A percentile compares a stretch with the other conserved stretches of the same genome.
Evolutionary conservation across 768 basidiomycete genomes (phyloP).

Genomic region (Glaciozyma antarctica): DNA sequence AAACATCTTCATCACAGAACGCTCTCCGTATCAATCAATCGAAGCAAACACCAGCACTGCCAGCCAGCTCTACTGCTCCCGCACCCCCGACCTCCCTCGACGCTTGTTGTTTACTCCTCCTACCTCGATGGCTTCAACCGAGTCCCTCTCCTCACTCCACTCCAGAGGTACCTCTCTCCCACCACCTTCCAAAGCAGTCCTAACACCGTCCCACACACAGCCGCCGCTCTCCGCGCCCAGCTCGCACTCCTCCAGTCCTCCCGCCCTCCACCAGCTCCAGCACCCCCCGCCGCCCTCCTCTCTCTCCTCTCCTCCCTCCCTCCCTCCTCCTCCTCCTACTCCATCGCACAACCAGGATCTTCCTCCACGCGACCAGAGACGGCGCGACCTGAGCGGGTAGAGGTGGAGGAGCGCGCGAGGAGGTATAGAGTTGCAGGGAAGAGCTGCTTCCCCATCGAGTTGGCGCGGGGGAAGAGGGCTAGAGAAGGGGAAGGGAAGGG

Average conservation of each 20-base stretch:
- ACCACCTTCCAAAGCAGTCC: too few species aligned
- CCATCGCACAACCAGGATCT: background rate
- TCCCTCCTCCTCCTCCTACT: background rate
- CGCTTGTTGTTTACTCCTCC: too few species aligned
- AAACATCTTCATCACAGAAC: too few species aligned
- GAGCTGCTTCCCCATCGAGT: too few species aligned
- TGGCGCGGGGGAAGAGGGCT: background rate
- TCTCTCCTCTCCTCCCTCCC: background rate
- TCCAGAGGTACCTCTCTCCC: too few species aligned
- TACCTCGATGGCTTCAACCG: too few species aligned
- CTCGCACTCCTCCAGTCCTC: background rate
- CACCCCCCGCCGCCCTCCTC: background rate
- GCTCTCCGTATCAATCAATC: too few species aligned
- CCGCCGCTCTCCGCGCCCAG: background rate
- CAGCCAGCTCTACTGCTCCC: too few species aligned
- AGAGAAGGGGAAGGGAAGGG: too few species aligned
- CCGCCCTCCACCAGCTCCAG: background rate
- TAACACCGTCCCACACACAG: background rate
- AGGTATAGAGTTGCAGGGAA: background rate
- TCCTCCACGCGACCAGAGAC: background rate
- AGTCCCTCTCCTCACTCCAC: too few species aligned
- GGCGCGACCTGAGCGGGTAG: slow-evolving; percentile 1
- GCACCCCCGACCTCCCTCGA: too few species aligned
- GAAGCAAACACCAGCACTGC: too few species aligned
- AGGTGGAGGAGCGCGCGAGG: slow-evolving; percentile 4